Base-by-base conservation (phyloP, 805 yeast species). In the Teunomyces pallodes region DNA sequence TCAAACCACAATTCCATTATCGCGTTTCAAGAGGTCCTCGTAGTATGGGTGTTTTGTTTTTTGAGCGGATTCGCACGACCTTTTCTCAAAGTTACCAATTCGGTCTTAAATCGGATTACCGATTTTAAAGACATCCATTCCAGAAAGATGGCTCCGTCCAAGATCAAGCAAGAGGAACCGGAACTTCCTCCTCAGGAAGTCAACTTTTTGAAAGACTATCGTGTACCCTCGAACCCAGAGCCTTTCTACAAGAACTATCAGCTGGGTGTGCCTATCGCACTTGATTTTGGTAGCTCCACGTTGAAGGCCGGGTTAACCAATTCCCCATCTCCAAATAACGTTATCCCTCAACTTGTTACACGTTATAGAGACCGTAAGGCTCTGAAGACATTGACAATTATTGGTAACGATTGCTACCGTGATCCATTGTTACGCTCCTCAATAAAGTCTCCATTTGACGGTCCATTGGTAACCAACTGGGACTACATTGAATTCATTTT, bases 381-480 rank as follows among this genome's bases (percentile, higher is more conserved):
- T n/a, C 74, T 72, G 50, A 74, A 70, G 49, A 75, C 83, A 4
- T 76, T 86, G 54, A 82, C 94, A 0, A 75, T 87, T 48, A 83
- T 89, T 2, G 99, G 99, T 2, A 81, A 86, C 57, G 98, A 92
- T 63, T 81, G 83, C 14, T 81, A 75, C 59, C 61, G 87, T 28
- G 98, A 91, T 57, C 77, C 84, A 7, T 69, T 86, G 1, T 78
- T 87, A 41, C 79, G 84, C 52, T 75, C 87, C 13, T 84, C 84
- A 46, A 79, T 88, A 30, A 83, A 81, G 57, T 74, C 88, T 4
- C 96, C 97, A 0, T 92, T 80, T 61, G 99, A 94, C 64, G 96
- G 96, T 0, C 80, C 88, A 4, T 70, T 90, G 55, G 74, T 94
- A 31, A 84, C 95, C 24, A 95, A 91, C 64, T 95, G 98, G 98